Conservation (phyloP, 345 rosid genomes). For the Eucalyptus dawsonii region DNA sequence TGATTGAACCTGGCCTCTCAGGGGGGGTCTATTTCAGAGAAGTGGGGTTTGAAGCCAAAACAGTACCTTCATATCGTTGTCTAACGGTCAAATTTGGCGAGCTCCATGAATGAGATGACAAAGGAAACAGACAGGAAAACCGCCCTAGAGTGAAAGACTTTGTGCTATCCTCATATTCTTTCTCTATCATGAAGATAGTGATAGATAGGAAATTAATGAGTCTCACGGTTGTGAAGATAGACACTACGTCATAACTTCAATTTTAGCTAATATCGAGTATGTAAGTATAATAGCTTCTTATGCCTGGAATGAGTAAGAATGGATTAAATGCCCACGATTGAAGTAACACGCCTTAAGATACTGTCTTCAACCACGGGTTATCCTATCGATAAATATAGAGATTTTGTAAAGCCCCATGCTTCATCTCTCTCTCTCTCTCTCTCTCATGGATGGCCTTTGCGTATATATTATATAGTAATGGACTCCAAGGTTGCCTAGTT, state of each 20-base stretch:
- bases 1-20: neutral
- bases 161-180: no score
- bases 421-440: neutral
- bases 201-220: no score
- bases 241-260: no score
- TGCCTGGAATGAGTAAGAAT: fast-evolving
- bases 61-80: neutral
- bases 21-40: neutral
- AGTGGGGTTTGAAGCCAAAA: neutral
- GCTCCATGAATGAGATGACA: neutral
- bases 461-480: neutral
- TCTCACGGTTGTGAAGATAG: fast-evolving
- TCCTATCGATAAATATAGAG: neutral
- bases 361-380: no score
- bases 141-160: fast-evolving
- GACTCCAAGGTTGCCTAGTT: neutral
- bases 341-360: fast-evolving
- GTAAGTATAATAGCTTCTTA: no score
- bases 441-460: neutral
- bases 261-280: no score
- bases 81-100: neutral
- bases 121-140: fast-evolving
- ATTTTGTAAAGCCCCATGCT: neutral
- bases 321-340: no score
- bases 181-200: no score